Base-by-base conservation (phyloP, 768 basidiomycete genomes). In the Roridomyces roridus region DNA sequence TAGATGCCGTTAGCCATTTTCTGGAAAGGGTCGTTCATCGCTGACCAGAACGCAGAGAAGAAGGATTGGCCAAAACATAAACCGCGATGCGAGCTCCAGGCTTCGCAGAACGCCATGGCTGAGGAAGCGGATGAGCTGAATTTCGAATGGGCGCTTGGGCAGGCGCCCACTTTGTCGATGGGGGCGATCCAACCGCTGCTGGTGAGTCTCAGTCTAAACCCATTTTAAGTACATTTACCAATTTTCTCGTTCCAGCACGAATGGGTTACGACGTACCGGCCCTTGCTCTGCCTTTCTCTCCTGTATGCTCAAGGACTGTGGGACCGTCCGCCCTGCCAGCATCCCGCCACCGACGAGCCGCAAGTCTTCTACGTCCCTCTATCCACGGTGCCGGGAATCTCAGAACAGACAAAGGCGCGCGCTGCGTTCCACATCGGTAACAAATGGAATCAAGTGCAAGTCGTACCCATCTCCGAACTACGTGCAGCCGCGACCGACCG, bases 31-130 rank as follows among this genome's bases (percentile, higher is more conserved):
- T 46, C n/a, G n/a, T 44, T 5, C 36, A 26, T 17, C n/a, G 12
- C 4, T 18, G 8, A 18, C 23, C 2, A 18, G 2, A 2, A n/a
- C 1, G 1, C 15, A 49, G 35, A 49, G 26, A 56, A 48, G 28
- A 56, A 56, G 26, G 55, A 49, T 47, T 56, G 55, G 55, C 24
- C 46, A 20, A 56, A 44, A 25, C 55, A 56, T 44, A 56, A 49
- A 37, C 40, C 34, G 17, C 40, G 55, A 21, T 56, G 55, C 24
- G 55, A 49, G 26, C 17, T 26, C 2, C 47, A 48, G 8, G 23
- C 31, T 48, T 4, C 24, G 2, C 46, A 55, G 24, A 20, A 37
- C 15, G 29, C 40, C 10, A 55, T 55, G 14, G 41, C 21, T 8
- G 39, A 48, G 14, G 46, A 55, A 25, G 36, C 2, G 28, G 54